These are phyloP conservation scores for Flaveria sonorensis DNA, from an alignment of 129 eudicot genomes.

Conservation along the genomic window DNA sequence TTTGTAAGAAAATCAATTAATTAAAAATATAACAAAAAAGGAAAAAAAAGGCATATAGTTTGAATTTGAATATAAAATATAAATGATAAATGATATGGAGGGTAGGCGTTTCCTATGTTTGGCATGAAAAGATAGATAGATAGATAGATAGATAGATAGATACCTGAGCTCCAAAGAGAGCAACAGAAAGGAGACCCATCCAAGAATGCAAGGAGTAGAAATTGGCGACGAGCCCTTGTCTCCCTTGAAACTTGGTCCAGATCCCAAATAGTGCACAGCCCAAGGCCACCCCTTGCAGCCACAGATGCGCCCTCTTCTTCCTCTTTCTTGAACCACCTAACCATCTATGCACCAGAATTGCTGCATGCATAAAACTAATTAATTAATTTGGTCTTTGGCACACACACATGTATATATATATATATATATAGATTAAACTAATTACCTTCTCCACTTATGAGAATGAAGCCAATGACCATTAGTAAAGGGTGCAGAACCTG, in stretches of 20 bases:
- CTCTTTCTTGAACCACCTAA: slow-evolving; percentile 78
- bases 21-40: too few species aligned
- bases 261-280: slow-evolving; percentile 83
- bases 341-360: slow-evolving; percentile 92
- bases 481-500: slow-evolving; percentile 88
- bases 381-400: too few species aligned
- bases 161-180: slow-evolving; percentile 92
- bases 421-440: too few species aligned
- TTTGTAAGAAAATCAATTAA: too few species aligned
- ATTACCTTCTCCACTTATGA: slow-evolving; percentile 86
- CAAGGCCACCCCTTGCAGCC: slow-evolving; percentile 93
- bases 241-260: slow-evolving; percentile 86
- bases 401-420: too few species aligned
- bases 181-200: slow-evolving; percentile 78
- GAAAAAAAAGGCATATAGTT: too few species aligned
- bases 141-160: too few species aligned
- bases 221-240: slow-evolving; percentile 78
- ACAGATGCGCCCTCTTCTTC: slow-evolving; percentile 81
- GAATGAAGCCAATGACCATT: slow-evolving; percentile 95
- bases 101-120: too few species aligned
- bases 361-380: slow-evolving; percentile 19
- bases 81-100: too few species aligned
- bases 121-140: too few species aligned
- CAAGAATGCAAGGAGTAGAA: slow-evolving; percentile 91
- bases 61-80: too few species aligned